Conservation (phyloP, 192 early-diverging fungal species). For the Mortierella hygrophila region DNA sequence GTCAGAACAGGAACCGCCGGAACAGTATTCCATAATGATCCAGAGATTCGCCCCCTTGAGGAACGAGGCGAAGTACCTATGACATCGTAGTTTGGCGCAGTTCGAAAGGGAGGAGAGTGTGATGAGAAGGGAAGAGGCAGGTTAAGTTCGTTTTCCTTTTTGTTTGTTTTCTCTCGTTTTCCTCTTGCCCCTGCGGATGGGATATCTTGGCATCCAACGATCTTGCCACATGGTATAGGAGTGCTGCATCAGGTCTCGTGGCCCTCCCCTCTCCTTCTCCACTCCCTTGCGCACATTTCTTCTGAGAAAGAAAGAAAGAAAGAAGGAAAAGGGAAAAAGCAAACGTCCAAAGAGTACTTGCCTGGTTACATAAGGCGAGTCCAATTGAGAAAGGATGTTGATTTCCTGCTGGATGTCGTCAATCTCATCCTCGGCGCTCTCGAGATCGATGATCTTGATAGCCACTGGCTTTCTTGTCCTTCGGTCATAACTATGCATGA, state of each 20-base stretch:
- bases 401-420: slow-evolving; percentile 99
- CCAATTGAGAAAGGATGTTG: slow-evolving; percentile 92
- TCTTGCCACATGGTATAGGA: slow-evolving; percentile 4
- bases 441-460: slow-evolving; percentile 98
- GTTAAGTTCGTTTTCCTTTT: background rate
- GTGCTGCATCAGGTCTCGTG: slow-evolving; percentile 1
- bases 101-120: background rate
- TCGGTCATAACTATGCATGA: slow-evolving; percentile 71
- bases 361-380: slow-evolving; percentile 88
- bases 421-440: slow-evolving; percentile 97
- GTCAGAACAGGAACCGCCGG: slow-evolving; percentile 94
- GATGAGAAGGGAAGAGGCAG: background rate
- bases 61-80: slow-evolving; percentile 91
- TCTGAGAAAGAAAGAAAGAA: background rate
- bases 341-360: slow-evolving; percentile 23
- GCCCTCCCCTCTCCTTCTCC: background rate
- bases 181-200: background rate
- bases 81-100: slow-evolving; percentile 3
- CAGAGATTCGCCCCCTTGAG: slow-evolving; percentile 91
- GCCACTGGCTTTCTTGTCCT: slow-evolving; percentile 82
- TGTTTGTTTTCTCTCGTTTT: background rate
- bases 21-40: slow-evolving; percentile 99
- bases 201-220: background rate
- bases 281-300: background rate
- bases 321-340: background rate